A percentile compares a stretch with the other conserved stretches of the same genome.
phyloP scores from a whole-genome alignment of 2,329 filamentous ascomycete species.

The Neofusicoccum parvum region DNA sequence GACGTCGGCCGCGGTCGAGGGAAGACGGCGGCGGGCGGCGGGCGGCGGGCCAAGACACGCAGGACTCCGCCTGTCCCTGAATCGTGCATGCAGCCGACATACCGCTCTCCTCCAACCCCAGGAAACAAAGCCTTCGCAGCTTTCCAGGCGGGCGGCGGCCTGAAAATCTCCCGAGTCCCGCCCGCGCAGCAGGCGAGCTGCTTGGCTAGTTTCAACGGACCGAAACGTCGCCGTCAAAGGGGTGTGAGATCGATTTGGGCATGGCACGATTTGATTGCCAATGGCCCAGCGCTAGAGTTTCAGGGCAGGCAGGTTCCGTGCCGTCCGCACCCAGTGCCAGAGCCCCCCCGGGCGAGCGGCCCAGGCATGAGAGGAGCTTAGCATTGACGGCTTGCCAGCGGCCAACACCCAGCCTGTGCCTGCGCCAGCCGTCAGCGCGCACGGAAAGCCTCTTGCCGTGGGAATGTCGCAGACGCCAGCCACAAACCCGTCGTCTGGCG shows the following conservation, averaged over 20 bases:
- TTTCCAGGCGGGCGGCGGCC: not conserved
- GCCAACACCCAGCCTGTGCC: too few relatives aligned
- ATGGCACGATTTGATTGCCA: not conserved
- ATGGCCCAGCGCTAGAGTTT: constrained; percentile 12
- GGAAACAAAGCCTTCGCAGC: not conserved
- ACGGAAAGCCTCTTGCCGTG: not conserved
- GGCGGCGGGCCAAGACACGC: too few relatives aligned
- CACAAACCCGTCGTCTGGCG: not conserved
- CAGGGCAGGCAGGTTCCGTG: constrained; percentile 15
- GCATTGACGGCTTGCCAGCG: not conserved
- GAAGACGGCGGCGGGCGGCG: not conserved
- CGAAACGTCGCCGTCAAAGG: constrained; percentile 2
- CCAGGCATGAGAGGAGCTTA: not conserved
- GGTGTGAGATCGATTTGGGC: not conserved
- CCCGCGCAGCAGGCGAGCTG: not conserved
- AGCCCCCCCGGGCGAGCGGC: too few relatives aligned
- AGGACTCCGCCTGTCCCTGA: not conserved
- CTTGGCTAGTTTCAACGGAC: not conserved
- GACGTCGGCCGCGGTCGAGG: not conserved
- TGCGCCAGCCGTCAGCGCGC: not conserved
- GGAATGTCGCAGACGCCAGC: not conserved
- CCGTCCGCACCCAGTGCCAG: not conserved
- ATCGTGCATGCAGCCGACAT: constrained; percentile 8
- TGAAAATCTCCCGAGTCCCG: constrained; percentile 16
- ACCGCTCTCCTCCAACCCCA: constrained; percentile 1